Conservation (phyloP, 805 yeast species). For the Helenozyma rhizophorensis region DNA sequence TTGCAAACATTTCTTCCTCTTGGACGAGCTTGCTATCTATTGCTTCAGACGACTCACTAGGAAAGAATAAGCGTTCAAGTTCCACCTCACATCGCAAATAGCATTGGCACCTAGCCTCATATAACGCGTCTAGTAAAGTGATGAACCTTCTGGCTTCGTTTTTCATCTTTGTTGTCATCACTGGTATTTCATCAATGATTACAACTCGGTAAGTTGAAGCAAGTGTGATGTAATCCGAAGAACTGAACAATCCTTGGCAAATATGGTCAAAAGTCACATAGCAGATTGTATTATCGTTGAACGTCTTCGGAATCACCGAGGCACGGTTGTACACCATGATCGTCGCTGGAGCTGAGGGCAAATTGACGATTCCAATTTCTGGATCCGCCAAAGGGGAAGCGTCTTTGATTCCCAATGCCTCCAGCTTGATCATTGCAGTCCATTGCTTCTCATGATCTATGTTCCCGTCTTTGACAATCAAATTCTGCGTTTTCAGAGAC, state of each 20-base stretch:
- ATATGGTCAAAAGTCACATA: slow-evolving; percentile 49
- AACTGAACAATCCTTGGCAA: slow-evolving; percentile 54
- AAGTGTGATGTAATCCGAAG: slow-evolving; percentile 66
- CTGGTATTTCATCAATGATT: slow-evolving; percentile 58
- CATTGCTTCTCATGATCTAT: slow-evolving; percentile 26
- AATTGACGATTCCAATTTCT: slow-evolving; percentile 3
- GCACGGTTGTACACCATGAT: slow-evolving; percentile 56
- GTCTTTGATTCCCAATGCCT: slow-evolving; percentile 13
- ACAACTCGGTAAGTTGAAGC: slow-evolving; percentile 57
- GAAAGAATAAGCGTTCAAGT: slow-evolving; percentile 58
- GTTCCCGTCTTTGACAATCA: slow-evolving; percentile 26
- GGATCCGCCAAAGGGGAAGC: slow-evolving; percentile 1
- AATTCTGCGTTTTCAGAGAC: slow-evolving; percentile 22
- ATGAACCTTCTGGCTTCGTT: slow-evolving; percentile 69
- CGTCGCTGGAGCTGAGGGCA: slow-evolving; percentile 20
- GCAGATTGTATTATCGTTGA: slow-evolving; percentile 34
- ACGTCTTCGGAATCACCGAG: slow-evolving; percentile 43
- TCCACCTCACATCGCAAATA: slow-evolving; percentile 46
- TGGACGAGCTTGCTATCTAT: slow-evolving; percentile 43
- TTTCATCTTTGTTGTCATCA: slow-evolving; percentile 50
- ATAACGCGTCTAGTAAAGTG: slow-evolving; percentile 62
- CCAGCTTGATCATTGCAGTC: slow-evolving; percentile 26
- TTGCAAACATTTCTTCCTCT: slow-evolving; percentile 67
- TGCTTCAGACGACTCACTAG: slow-evolving; percentile 32
- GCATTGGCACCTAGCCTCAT: slow-evolving; percentile 64